Base-by-base conservation (phyloP, 306 rosid genomes). In the Vicia villosa region DNA sequence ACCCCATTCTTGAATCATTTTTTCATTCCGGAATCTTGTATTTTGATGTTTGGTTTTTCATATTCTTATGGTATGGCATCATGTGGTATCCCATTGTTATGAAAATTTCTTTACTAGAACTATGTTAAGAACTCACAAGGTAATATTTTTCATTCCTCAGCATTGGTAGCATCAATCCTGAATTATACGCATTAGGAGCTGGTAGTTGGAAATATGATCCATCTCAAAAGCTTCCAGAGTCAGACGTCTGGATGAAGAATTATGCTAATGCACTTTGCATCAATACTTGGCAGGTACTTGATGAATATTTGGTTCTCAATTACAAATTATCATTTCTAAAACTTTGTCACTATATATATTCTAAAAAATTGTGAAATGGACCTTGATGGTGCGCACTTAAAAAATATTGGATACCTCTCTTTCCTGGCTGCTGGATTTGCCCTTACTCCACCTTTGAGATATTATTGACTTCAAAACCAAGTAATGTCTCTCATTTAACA, bases 211-310 rank as follows among this genome's bases (percentile, higher is more conserved):
- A 78, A 70, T 77, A 46, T 61, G 83, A 81, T 72, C 80, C 74
- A 74, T 55, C 70, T 50, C 70, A 43, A 74, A 63, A 80, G 73
- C 83, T 55, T 63, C 75, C 86, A 50, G 77, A 84, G 68, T 74
- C 81, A 64, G 85, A 85, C 65, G 67, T 74, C 68, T 88, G 89
- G 96, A 85, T 90, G 91, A 80, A 78, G 67, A 84, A 85, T 88
- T 90, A 93, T 75, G 96, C 77, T 63, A 88, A 88, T 57, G 81
- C 76, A 16, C 86, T 93, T 20, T 93, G 98, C 77, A 84, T 86
- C 64, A 93, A 93, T 86, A 79, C 97, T 72, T 93, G 98, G 98
- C 97, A 93, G 98, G 98, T 93, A 74, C 65, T 19, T 16, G 69
- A 43, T 55, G 59, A 73, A 65, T 60, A 61, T 51, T 66, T 1